Evolutionary conservation across 2,329 filamentous ascomycete genomes (phyloP).

Genomic region (Claviceps pusilla): DNA sequence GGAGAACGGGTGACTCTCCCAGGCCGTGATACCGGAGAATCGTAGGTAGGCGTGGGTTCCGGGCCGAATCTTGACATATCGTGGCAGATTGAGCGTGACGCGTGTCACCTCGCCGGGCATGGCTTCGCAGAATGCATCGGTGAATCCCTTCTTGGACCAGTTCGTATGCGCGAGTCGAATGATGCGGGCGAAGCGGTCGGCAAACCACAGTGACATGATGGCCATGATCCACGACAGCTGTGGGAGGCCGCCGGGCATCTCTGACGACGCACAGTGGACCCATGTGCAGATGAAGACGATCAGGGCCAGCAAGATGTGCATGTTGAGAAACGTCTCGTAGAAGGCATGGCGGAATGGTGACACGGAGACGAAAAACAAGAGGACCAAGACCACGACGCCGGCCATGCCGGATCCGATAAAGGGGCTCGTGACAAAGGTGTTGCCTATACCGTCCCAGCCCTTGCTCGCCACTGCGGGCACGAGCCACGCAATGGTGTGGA

Average conservation of each 20-base stretch:
- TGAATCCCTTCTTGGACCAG: constrained; percentile 42
- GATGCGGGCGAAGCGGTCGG: constrained; percentile 53
- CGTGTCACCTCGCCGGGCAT: constrained; percentile 56
- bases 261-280: constrained; percentile 58
- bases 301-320: constrained; percentile 64
- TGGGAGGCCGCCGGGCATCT: constrained; percentile 42
- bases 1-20: constrained; percentile 67
- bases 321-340: constrained; percentile 88
- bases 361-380: constrained; percentile 55
- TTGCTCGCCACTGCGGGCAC: constrained; percentile 53
- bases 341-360: constrained; percentile 83
- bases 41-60: constrained; percentile 65
- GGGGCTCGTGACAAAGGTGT: constrained; percentile 38
- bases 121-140: constrained; percentile 50
- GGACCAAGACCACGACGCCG: constrained; percentile 43
- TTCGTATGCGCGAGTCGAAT: constrained; percentile 51
- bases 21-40: constrained; percentile 48
- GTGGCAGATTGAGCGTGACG: constrained; percentile 55
- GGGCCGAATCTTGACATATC: constrained; percentile 48
- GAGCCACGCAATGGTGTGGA: constrained; percentile 60
- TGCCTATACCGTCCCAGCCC: constrained; percentile 43
- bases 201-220: constrained; percentile 61
- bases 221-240: constrained; percentile 63
- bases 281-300: constrained; percentile 57
- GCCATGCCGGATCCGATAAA: constrained; percentile 55